Percentiles rank a stretch among this genome's conserved stretches.
These are phyloP conservation scores for Sclerotinia spermophila DNA, from an alignment of 2,329 filamentous ascomycete genomes.

Conservation along the genomic window DNA sequence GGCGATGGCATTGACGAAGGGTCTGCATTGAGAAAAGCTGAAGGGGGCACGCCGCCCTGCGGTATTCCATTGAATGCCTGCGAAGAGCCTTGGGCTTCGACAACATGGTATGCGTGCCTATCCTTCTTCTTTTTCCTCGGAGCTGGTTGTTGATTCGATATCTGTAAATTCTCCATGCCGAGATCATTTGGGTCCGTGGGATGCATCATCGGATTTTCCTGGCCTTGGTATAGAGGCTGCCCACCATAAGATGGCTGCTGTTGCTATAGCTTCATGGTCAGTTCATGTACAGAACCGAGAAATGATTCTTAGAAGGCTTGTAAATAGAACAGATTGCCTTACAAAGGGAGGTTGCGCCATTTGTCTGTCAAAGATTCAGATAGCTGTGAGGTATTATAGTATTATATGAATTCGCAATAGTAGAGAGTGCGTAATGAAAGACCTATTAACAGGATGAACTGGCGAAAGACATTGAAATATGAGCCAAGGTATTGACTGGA, in stretches of 20 bases:
- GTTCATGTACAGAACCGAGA: neutral
- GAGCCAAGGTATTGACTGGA: neutral
- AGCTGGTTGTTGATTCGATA: slow-evolving; percentile 27
- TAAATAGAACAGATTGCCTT: slow-evolving; percentile 19
- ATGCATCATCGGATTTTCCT: neutral
- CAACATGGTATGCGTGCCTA: slow-evolving; percentile 83
- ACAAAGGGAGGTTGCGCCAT: slow-evolving; percentile 20
- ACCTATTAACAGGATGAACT: slow-evolving; percentile 3
- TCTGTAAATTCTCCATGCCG: slow-evolving; percentile 20
- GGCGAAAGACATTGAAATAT: slow-evolving; percentile 2
- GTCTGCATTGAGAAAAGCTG: slow-evolving; percentile 57
- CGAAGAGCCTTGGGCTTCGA: slow-evolving; percentile 69
- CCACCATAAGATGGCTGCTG: slow-evolving; percentile 14
- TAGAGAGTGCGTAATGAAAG: neutral
- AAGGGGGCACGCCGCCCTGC: slow-evolving; percentile 51
- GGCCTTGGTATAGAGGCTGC: slow-evolving; percentile 8
- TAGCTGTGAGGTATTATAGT: slow-evolving; percentile 8
- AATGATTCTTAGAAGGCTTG: neutral
- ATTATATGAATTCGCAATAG: slow-evolving; percentile 5
- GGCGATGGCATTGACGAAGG: slow-evolving; percentile 41
- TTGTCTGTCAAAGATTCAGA: slow-evolving; percentile 13
- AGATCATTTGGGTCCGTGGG: slow-evolving; percentile 16
- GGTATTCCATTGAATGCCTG: slow-evolving; percentile 69
- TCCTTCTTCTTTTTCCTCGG: slow-evolving; percentile 83
- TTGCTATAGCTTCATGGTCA: slow-evolving; percentile 7